Evolutionary conservation across 345 rosid species (phyloP).

Genomic region (Rhizophora apiculata): DNA sequence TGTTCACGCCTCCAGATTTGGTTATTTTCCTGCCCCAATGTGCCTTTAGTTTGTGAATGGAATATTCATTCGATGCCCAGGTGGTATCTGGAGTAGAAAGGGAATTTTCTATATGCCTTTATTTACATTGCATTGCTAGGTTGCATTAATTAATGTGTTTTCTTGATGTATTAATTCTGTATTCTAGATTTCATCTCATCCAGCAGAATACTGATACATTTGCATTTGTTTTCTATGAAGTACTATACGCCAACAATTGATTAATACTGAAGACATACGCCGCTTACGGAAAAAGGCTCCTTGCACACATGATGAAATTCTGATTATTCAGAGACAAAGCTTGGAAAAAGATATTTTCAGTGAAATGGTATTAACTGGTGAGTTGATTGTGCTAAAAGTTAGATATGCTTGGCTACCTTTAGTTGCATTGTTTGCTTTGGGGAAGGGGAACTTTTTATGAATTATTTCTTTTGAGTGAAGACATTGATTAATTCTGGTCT

Average conservation of each 20-base stretch:
- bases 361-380: slow-evolving; percentile 71
- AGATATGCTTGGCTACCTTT: slow-evolving; percentile 5
- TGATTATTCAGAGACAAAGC: slow-evolving; percentile 74
- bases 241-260: slow-evolving; percentile 81
- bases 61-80: neutral
- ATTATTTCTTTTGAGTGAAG: neutral
- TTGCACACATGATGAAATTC: slow-evolving; percentile 80
- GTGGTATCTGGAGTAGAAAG: too few species aligned
- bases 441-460: neutral
- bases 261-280: slow-evolving; percentile 81
- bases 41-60: neutral
- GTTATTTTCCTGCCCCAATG: neutral
- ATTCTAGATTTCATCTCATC: neutral
- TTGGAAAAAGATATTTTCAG: slow-evolving; percentile 66
- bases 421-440: neutral
- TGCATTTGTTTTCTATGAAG: slow-evolving; percentile 41
- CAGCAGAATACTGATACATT: slow-evolving; percentile 24
- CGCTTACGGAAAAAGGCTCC: slow-evolving; percentile 97
- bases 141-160: too few species aligned
- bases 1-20: neutral
- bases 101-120: too few species aligned
- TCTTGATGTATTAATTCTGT: neutral
- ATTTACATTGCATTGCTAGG: too few species aligned
- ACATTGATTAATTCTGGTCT: slow-evolving; percentile 9
- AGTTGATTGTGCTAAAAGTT: slow-evolving; percentile 31